Percentiles rank a stretch among this genome's conserved stretches.
Conservation (phyloP, 306 rosid genomes). For the Macrotyloma uniflorum region DNA sequence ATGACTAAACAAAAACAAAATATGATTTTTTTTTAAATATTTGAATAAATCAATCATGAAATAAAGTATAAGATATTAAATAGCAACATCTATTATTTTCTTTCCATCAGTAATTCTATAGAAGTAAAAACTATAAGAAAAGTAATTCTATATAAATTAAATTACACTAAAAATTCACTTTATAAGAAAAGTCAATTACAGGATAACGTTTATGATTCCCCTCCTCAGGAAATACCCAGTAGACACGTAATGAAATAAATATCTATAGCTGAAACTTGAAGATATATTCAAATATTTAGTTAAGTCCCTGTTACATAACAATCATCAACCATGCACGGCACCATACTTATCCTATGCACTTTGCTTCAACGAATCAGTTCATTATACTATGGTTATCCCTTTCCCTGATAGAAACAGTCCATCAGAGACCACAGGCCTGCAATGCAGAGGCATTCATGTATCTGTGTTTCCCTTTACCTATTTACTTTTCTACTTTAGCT, state of each 20-base stretch:
- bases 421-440: background rate
- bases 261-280: background rate
- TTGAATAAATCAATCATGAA: background rate
- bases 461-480: background rate
- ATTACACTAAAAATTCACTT: too few relatives aligned
- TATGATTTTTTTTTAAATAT: too few relatives aligned
- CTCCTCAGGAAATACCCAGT: background rate
- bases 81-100: background rate
- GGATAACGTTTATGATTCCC: background rate
- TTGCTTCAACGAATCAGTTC: background rate
- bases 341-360: background rate
- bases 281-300: background rate
- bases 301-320: background rate
- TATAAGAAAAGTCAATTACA: background rate
- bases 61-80: background rate
- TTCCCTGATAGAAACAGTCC: background rate
- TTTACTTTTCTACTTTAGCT: slow-evolving; percentile 25
- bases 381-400: background rate
- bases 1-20: too few relatives aligned
- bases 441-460: background rate
- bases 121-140: too few relatives aligned
- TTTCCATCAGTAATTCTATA: too few relatives aligned
- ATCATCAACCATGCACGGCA: background rate
- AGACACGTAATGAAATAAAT: background rate
- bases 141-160: too few relatives aligned